phyloP scores from a whole-genome alignment of 1,284 basidiomycete genomes.

The Peniophora sp. region DNA sequence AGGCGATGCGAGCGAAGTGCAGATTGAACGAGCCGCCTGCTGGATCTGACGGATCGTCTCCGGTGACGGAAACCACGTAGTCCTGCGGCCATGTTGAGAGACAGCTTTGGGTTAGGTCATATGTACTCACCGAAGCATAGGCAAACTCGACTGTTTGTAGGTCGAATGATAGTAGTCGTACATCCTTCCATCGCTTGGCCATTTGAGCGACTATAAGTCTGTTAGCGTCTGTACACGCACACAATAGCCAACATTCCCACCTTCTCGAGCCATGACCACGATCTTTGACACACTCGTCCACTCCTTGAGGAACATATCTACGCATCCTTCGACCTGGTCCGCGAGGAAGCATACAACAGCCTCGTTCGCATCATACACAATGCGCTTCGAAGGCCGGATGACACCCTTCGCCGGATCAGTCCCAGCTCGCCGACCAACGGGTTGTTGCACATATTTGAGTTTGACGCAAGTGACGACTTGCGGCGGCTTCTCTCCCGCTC shows the following conservation, averaged over 20 bases:
- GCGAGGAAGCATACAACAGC: slow-evolving; percentile 84
- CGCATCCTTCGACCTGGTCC: slow-evolving; percentile 79
- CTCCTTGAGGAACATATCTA: slow-evolving; percentile 82
- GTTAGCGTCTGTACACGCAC: not conserved
- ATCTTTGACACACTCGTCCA: slow-evolving; percentile 90
- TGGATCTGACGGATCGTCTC: slow-evolving; percentile 60
- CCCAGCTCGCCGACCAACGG: slow-evolving; percentile 62
- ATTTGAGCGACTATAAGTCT: slow-evolving; percentile 64
- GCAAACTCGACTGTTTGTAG: slow-evolving; percentile 84
- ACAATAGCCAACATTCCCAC: slow-evolving; percentile 27
- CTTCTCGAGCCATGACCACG: slow-evolving; percentile 85
- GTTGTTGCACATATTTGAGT: slow-evolving; percentile 80
- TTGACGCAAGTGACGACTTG: slow-evolving; percentile 82
- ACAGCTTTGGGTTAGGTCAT: not conserved
- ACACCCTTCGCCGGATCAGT: slow-evolving; percentile 49
- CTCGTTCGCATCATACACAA: slow-evolving; percentile 80
- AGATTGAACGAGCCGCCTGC: slow-evolving; percentile 63
- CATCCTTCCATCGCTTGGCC: slow-evolving; percentile 65
- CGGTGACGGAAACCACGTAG: slow-evolving; percentile 68
- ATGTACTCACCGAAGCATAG: slow-evolving; percentile 47
- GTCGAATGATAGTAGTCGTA: slow-evolving; percentile 79
- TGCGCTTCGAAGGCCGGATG: slow-evolving; percentile 72
- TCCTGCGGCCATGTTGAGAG: slow-evolving; percentile 30
- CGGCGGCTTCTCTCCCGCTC: slow-evolving; percentile 6
- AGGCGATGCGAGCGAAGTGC: slow-evolving; percentile 52